Conservation (phyloP, 257 asterid species). For the Parsonsia alboflavescens region DNA sequence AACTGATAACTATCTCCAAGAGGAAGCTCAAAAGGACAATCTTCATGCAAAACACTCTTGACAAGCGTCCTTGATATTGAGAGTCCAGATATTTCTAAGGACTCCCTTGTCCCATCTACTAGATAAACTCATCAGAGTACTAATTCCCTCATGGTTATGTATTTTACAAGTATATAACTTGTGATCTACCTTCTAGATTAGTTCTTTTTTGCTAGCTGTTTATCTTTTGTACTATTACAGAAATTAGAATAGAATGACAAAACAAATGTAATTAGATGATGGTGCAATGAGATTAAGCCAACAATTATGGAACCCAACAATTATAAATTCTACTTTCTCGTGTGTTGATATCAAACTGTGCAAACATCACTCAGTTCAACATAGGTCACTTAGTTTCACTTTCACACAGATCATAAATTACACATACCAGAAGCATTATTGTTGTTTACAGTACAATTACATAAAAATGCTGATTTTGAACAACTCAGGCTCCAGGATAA, state of each 20-base stretch:
- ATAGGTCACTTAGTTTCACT: too few relatives aligned
- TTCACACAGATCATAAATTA: too few relatives aligned
- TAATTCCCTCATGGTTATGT: slow-evolving; percentile 9
- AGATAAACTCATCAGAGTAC: slow-evolving; percentile 37
- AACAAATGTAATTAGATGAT: not conserved
- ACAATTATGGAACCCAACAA: too few relatives aligned
- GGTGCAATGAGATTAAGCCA: too few relatives aligned
- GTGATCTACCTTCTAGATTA: not conserved
- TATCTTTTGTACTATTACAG: not conserved
- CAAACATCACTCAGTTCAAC: slow-evolving; percentile 8
- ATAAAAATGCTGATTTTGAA: too few relatives aligned
- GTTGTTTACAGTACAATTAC: too few relatives aligned
- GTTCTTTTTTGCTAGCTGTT: not conserved
- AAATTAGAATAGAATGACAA: not conserved
- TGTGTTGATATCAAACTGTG: slow-evolving; percentile 4
- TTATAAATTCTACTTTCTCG: slow-evolving; percentile 9
- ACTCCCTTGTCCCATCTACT: slow-evolving; percentile 72
- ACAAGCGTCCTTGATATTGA: slow-evolving; percentile 88
- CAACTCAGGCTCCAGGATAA: too few relatives aligned
- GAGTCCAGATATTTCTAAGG: slow-evolving; percentile 80
- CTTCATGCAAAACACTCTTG: slow-evolving; percentile 77
- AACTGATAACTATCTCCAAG: slow-evolving; percentile 49
- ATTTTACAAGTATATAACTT: not conserved
- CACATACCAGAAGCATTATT: too few relatives aligned
- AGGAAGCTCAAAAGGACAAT: slow-evolving; percentile 61